Base-by-base conservation (phyloP, 2,329 filamentous ascomycete genomes). In the Polytolypa hystricis region DNA sequence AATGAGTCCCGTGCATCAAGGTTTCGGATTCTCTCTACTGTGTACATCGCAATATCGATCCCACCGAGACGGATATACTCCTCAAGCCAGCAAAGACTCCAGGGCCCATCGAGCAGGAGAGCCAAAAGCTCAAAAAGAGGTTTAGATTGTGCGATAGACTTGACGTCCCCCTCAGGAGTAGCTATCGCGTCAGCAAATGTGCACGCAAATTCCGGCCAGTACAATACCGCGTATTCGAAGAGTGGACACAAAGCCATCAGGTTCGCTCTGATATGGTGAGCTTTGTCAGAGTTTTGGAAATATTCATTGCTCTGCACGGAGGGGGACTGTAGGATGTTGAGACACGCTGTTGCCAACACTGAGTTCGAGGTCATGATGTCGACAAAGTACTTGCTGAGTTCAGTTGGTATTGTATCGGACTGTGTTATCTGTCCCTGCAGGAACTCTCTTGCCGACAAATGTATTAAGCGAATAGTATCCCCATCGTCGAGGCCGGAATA, bases 401-500 rank as follows among this genome's bases (percentile, higher is more conserved):
- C 20, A 16, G 15, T 10, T 12, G 34, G 27, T 16, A 37, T 30
- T 14, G 26, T 10, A 8, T n/a, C n/a, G 12, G 34, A 37, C 7
- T 37, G 34, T 4, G 18, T 16, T 21, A 23, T 37, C 21, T 37
- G 17, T 21, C 25, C 25, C 17, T 37, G 34, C n/a, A 38, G 30
- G 12, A 38, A 38, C 9, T 38, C 19, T 14, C 36, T 32, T 33
- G 36, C 36, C 4, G 36, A 33, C 30, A 38, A 15, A 30, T 38
- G 36, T 18, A 38, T 38, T 23, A 38, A 19, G 30, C 36, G 29
- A 33, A 38, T 39, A 28, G 26, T 36, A 35, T 39, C 37, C 18
- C 37, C 37, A 30, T 39, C 33, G n/a, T 34, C 25, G 5, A 39
- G 27, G 4, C 37, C 37, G 16, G 31, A 34, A 30, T 39, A 39